Evolutionary conservation across 306 rosid genomes (phyloP), one percentile per base, ranked within the genome.

Genomic region (Quercus bicolor): DNA sequence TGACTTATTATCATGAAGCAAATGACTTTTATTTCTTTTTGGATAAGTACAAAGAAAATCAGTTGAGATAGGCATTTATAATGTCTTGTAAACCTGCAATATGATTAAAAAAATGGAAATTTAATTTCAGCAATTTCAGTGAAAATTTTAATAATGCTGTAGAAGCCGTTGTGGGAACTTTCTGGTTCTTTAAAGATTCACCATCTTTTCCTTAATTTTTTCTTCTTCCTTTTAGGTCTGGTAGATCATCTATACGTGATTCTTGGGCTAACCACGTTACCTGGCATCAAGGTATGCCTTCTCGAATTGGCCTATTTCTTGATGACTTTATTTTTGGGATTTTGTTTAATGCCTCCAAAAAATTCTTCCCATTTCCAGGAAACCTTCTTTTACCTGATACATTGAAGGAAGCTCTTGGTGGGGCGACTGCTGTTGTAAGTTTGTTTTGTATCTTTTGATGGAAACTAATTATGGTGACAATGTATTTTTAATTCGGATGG

Each of bases 351-450:
- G 26, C 66, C 80, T 70, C 79, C 75, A 71, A 86, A 48, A 48
- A 48, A 12, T 10, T 48, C 28, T 28, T 76, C 31, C 51, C 37
- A 73, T 87, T 62, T 76, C 68, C 89, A 95, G 99, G 99, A 78
- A 90, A 95, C 81, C 97, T 95, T 74, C 90, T 95, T 75, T 84
- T 92, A 45, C 77, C 90, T 72, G 94, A 92, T 61, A 88, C 99
- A 37, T 90, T 83, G 93, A 85, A 90, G 82, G 98, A 92, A 68
- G 98, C 99, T 80, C 77, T 95, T 31, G 56, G 77, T 75, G 99
- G 91, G 66, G 97, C 93, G 81, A 90, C 98, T 19, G 83, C 99
- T 77, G 94, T 95, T 78, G 99, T 95, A 95, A 87, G 89, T 79
- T 79, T 74, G 48, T 66, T 75, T 68, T 76, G 81, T 70, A 21